Evolutionary conservation across 257 asterid genomes (phyloP), one percentile per base, ranked within the genome.

Genomic region (Thymus quinquecostatus): DNA sequence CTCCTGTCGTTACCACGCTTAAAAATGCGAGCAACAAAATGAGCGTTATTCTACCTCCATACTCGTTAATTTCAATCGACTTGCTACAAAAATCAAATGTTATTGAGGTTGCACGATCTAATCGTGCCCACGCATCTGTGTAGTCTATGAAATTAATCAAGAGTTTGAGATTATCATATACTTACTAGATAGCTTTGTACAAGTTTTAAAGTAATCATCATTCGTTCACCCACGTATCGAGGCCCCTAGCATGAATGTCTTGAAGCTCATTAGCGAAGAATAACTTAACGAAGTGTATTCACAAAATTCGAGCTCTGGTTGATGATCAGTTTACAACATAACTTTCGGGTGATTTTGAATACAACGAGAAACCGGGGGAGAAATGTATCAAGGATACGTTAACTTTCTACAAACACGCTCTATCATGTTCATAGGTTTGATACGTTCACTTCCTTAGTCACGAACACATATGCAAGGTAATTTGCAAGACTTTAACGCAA

Each of bases 41-140:
- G 98, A 68, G 77, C 43, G 83, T 81, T 40, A 58, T 72, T 60
- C 13, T 90, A 6, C 71, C 87, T 77, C 87, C 96, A 56, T 74
- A 83, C 77, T 90, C 95, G 56, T 70, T 92, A 70, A 82, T 81
- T 72, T 83, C 88, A 12, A 51, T 92, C 53, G 96, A 90, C 73
- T 83, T 92, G 72, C 69, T 78, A 78, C 76, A 12, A 73, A 82
- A 77, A 69, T 68, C 89, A 66, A 44, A 49, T 9, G 50, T 55
- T 11, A 27, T 53, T 29, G 73, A 69, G 66, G 66, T 67, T 66
- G 69, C 40, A 36, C 65, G 48, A 70, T 72, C 70, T 36, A 64
- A 63, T 64, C 69, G 60, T 70, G 69, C 14, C 10, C 70, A 65
- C 63, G 60, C 66, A 32, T 74, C 86, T 48, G 5, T 76, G 60